phyloP scores from a whole-genome alignment of 1,284 basidiomycete genomes.

The Baeospora myosura region DNA sequence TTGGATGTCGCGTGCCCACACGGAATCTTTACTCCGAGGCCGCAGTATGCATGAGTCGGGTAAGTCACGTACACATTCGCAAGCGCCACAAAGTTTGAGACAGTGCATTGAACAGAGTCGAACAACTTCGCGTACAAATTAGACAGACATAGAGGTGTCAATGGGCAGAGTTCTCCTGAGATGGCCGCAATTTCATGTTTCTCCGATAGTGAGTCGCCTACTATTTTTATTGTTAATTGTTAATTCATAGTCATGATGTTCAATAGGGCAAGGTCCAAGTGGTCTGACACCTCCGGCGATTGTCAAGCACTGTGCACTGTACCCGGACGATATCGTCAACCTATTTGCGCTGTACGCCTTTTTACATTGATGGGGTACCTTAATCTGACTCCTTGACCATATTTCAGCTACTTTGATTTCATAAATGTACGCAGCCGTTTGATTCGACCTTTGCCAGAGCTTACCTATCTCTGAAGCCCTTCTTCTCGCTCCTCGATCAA shows the following conservation, averaged over 20 bases:
- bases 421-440: constrained; percentile 45
- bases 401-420: constrained; percentile 41
- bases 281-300: constrained; percentile 29
- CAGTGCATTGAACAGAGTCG: background rate
- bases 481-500: constrained; percentile 48
- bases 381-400: too few relatives aligned
- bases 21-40: too few relatives aligned
- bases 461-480: constrained; percentile 30
- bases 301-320: constrained; percentile 37
- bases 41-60: too few relatives aligned
- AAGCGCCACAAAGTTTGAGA: background rate
- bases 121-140: too few relatives aligned
- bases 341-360: constrained; percentile 48
- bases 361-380: background rate
- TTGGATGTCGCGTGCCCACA: constrained; percentile 24
- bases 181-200: constrained; percentile 23
- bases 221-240: background rate
- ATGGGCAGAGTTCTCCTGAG: constrained; percentile 22
- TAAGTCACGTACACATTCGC: too few relatives aligned
- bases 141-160: background rate
- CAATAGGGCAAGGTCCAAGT: constrained; percentile 14
- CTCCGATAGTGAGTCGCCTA: constrained; percentile 18
- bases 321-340: constrained; percentile 50
- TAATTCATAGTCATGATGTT: background rate
- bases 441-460: background rate